Conservation (phyloP, 2,329 filamentous ascomycete genomes). For the Colletotrichum theobromicola region DNA sequence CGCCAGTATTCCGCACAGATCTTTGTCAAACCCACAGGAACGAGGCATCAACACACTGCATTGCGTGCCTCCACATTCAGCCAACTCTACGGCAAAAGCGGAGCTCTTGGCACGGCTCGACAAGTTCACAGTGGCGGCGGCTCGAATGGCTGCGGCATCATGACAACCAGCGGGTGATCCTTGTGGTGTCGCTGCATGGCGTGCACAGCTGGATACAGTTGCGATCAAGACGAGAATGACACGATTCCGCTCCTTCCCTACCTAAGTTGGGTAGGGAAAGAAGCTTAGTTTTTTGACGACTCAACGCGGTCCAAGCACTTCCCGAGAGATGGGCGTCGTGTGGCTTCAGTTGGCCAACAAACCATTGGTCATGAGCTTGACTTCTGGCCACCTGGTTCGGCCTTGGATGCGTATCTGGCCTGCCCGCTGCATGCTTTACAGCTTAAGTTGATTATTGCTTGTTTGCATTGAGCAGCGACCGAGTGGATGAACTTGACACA, state of each 20-base stretch:
- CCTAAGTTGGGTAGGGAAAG: not conserved
- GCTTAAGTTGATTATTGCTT: not conserved
- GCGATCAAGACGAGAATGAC: slow-evolving; percentile 6
- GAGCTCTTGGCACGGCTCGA: not conserved
- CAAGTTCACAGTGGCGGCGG: not conserved
- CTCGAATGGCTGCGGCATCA: not conserved
- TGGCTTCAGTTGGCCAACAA: not conserved
- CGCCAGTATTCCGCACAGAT: not conserved
- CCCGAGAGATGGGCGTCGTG: not conserved
- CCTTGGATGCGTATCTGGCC: not conserved
- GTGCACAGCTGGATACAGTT: slow-evolving; percentile 9
- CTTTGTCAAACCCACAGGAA: not conserved
- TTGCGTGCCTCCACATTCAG: not conserved
- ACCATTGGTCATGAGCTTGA: slow-evolving; percentile 7
- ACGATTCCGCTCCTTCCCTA: not conserved
- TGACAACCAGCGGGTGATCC: slow-evolving; percentile 1
- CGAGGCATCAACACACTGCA: not conserved
- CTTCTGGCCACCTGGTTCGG: not conserved
- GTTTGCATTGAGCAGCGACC: slow-evolving; percentile 9
- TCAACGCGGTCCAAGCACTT: slow-evolving; percentile 11
- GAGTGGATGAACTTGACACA: slow-evolving; percentile 22
- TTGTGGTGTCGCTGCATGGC: slow-evolving; percentile 6
- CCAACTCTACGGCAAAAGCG: not conserved
- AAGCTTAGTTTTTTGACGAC: slow-evolving; percentile 11
- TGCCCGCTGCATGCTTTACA: not conserved